Percentiles rank a stretch among this genome's conserved stretches.
phyloP scores from a whole-genome alignment of 345 rosid species.

The Adansonia digitata region DNA sequence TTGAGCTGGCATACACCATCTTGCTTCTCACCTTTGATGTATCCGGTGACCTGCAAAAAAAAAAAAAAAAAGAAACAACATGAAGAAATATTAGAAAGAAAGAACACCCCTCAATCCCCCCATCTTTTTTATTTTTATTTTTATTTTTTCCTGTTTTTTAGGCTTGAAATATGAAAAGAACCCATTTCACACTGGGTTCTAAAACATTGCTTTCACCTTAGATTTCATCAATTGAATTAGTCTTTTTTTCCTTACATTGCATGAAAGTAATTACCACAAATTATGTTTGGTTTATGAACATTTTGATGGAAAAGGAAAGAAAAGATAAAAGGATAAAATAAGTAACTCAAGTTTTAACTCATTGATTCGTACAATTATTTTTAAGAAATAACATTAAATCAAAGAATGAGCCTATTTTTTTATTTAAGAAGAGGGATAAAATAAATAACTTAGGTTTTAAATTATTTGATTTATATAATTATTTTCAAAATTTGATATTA shows the following conservation, averaged over 20 bases:
- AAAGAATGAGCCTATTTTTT: no score
- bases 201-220: no score
- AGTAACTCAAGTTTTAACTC: no score
- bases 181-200: no score
- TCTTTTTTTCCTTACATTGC: neutral
- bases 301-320: neutral
- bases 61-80: neutral
- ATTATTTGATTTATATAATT: no score
- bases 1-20: conserved; percentile 97
- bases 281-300: neutral
- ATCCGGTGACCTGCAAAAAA: conserved; percentile 66
- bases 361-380: no score
- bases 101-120: neutral
- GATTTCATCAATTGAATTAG: neutral
- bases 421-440: no score
- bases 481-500: no score
- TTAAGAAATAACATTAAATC: no score
- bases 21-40: conserved; percentile 71
- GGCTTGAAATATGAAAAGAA: neutral
- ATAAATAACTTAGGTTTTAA: no score
- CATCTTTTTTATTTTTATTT: neutral
- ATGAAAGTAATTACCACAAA: neutral
- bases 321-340: no score
- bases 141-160: no score
- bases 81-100: neutral